These are phyloP conservation scores for Phlyctochytrium planicorne DNA, from an alignment of 192 early-diverging fungal genomes.

Conservation along the genomic window DNA sequence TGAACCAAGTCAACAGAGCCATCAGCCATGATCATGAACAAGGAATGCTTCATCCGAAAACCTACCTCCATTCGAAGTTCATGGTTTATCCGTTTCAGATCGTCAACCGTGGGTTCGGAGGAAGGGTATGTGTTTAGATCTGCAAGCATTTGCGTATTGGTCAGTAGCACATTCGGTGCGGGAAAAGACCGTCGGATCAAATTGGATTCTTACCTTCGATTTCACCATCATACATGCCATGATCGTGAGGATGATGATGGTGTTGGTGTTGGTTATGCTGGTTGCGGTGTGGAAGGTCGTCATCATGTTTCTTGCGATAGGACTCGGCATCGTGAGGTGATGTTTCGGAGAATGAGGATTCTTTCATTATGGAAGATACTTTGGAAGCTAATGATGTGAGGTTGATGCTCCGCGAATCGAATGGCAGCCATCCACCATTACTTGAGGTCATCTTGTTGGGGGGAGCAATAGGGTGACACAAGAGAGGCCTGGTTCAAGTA, in stretches of 20 bases:
- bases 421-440: background rate
- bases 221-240: background rate
- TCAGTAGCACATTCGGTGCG: no score
- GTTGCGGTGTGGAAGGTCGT: background rate
- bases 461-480: no score
- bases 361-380: background rate
- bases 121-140: background rate
- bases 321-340: background rate
- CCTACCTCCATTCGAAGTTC: slow-evolving; percentile 4
- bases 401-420: slow-evolving; percentile 3
- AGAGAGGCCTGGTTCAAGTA: no score
- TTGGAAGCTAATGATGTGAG: slow-evolving; percentile 3
- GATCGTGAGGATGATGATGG: background rate
- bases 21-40: no score
- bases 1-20: no score
- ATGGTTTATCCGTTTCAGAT: background rate
- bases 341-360: background rate
- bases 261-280: no score
- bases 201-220: background rate
- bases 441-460: no score
- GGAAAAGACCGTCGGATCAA: no score
- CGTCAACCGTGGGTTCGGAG: background rate
- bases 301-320: slow-evolving; percentile 1
- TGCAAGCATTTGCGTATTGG: no score
- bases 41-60: no score